A percentile compares a stretch with the other conserved stretches of the same genome.
Evolutionary conservation across 1,139 yeast genomes (phyloP).

Genomic region (Maudiozyma humilis): DNA sequence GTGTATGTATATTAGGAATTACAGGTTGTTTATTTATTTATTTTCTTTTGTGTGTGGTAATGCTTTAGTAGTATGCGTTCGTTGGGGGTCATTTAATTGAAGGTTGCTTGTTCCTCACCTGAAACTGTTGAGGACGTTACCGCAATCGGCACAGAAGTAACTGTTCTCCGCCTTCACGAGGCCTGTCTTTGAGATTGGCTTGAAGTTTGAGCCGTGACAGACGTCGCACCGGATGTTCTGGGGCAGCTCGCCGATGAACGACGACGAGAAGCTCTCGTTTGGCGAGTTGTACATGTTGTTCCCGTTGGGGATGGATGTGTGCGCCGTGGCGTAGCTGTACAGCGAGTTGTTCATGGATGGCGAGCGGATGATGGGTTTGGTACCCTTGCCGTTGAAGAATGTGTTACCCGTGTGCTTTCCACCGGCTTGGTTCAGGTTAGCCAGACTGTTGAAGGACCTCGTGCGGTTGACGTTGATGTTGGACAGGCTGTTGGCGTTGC

Average conservation of each 20-base stretch:
- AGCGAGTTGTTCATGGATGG: slow-evolving; percentile 1
- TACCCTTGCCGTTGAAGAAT: background rate
- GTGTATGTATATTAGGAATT: slow-evolving; percentile 1
- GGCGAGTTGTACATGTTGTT: background rate
- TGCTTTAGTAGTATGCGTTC: background rate
- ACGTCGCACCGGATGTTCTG: slow-evolving; percentile 30
- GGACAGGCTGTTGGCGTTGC: slow-evolving; percentile 3
- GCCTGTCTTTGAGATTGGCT: slow-evolving; percentile 11
- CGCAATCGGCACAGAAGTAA: slow-evolving; percentile 33
- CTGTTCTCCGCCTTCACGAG: slow-evolving; percentile 5
- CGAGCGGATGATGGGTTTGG: background rate
- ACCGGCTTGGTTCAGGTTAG: background rate
- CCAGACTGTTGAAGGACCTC: slow-evolving; percentile 10
- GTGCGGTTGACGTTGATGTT: slow-evolving; percentile 9
- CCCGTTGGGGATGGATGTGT: background rate
- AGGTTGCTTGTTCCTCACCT: too few species aligned
- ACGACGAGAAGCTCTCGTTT: background rate
- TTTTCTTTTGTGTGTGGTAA: background rate
- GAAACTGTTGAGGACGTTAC: slow-evolving; percentile 28
- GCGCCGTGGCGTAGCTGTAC: background rate
- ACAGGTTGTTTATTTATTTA: background rate
- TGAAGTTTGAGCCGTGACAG: slow-evolving; percentile 33
- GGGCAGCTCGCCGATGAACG: slow-evolving; percentile 5
- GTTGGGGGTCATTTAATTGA: background rate
- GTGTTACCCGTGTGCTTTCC: background rate